Base-by-base conservation (phyloP, 805 yeast species). In the Ogataea angusta region DNA sequence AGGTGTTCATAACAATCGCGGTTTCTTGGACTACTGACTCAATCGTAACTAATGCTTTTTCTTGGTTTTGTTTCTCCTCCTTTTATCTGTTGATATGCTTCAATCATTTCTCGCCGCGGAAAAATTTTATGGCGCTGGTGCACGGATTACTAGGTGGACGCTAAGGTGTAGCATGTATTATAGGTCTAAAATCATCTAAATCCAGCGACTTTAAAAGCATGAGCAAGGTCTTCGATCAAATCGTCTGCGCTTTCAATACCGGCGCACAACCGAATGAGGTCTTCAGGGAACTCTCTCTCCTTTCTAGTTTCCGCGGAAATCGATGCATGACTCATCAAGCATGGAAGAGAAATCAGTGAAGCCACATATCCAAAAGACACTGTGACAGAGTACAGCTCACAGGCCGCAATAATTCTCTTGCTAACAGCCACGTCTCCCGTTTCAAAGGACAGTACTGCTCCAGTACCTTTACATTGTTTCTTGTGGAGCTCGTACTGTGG, bases 271-370 rank as follows among this genome's bases (percentile, higher is more conserved):
- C 98, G 75, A 52, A 90, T 80, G 57, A 90, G 71, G 60, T 91
- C 97, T 63, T 90, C 97, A 2, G 96, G 96, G 66, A 90, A 80
- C 32, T 81, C 88, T 61, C 98, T 79, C 62, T 85, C 95, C 35
- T 80, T 81, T 63, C 97, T 79, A 3, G 87, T 81, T 57, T 85
- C 78, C 18, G 89, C 83, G 53, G 89, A 96, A 47, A 90, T 90
- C 3, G 96, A 83, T n/a, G 97, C 97, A 59, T 90, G 98, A 6
- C 96, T 86, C 97, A 90, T 90, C 63, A 78, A 77, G 63, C 97
- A 87, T 12, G 98, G 98, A 81, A 90, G 76, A 28, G 96, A 87
- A 43, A 90, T 87, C 58, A 90, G 72, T 13, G 95, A 85, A 69
- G 88, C 87, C 46, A 91, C 96, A 62, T 95, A 85, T 16, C 98